Conservation (phyloP, 805 yeast species). For the Candida wancherniae region DNA sequence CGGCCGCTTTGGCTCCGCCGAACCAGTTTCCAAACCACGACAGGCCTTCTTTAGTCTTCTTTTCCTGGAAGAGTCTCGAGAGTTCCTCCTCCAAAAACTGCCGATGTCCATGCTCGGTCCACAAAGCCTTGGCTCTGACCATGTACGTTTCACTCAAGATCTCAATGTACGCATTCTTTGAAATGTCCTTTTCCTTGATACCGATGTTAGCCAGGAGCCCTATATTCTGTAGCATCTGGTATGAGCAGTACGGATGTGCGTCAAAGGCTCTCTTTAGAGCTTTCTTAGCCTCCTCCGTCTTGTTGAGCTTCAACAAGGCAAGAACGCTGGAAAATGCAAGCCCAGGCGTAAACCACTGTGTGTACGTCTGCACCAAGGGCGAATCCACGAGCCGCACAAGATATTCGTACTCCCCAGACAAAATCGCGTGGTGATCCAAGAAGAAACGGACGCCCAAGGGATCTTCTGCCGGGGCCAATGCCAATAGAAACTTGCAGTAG, state of each 20-base stretch:
- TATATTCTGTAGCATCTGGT: slow-evolving; percentile 44
- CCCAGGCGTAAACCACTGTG: slow-evolving; percentile 69
- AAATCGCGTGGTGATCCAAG: slow-evolving; percentile 71
- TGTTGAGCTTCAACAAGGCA: slow-evolving; percentile 48
- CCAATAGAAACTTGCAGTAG: slow-evolving; percentile 64
- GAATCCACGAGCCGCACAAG: slow-evolving; percentile 54
- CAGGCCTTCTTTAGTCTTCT: slow-evolving; percentile 1
- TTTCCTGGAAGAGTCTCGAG: slow-evolving; percentile 14
- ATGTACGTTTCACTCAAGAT: slow-evolving; percentile 55
- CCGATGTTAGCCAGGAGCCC: slow-evolving; percentile 25
- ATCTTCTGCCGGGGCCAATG: slow-evolving; percentile 72
- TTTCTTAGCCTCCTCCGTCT: slow-evolving; percentile 40
- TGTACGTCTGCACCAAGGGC: slow-evolving; percentile 52
- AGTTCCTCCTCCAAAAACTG: slow-evolving; percentile 46
- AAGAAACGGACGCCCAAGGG: slow-evolving; percentile 81
- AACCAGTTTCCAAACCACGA: slow-evolving; percentile 14
- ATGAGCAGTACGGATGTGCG: slow-evolving; percentile 55
- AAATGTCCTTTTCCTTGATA: slow-evolving; percentile 1
- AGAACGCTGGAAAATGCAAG: slow-evolving; percentile 60
- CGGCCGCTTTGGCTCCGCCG: slow-evolving; percentile 2
- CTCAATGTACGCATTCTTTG: slow-evolving; percentile 25
- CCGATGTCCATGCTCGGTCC: slow-evolving; percentile 47
- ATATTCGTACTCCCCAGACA: slow-evolving; percentile 60
- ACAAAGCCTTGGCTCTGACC: slow-evolving; percentile 49
- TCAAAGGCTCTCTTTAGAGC: slow-evolving; percentile 48